Evolutionary conservation across 2,329 filamentous ascomycete species (phyloP), one percentile per base, ranked within the genome.

Genomic region (Cladosporium sp.): DNA sequence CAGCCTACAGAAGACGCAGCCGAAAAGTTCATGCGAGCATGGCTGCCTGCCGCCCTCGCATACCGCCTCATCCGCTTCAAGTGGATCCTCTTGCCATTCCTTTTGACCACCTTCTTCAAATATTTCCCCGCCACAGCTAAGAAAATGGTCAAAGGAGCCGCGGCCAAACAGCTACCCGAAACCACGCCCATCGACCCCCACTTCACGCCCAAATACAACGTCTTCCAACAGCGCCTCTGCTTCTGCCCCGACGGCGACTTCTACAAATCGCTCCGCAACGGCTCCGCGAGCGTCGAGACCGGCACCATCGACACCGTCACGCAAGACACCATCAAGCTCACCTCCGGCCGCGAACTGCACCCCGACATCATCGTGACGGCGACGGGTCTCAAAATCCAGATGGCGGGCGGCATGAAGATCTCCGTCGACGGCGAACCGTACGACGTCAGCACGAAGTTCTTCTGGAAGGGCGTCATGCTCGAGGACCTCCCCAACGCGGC

Each of bases 201-300:
- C 58, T 75, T 77, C 63, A 70, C 72, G 4, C 75, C 75, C 0
- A 62, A 58, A 10, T 77, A 77, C 64, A 72, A 73, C 51, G 74
- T 74, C 2, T 77, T 87, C 76, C 78, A 89, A 51, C 88, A 95
- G 66, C 81, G 89, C 0, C 72, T 93, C 7, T 93, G 89, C 61
- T 72, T 89, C 55, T 84, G 72, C n/a, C 78, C 79, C 0, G 75
- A 82, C 52, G 78, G 77, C 16, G 81, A 83, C 62, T 82, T 82
- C 65, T 83, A 79, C 70, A 64, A 73, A 18, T 69, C 71, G 33
- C 69, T 83, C 14, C 72, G 73, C 13, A 63, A 68, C 1, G 79
- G 78, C 32, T 76, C 74, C 52, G 77, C 76, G 1, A 69, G 73
- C 43, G 70, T 84, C n/a, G 75, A 75, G 16, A 83, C 81, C 3